Evolutionary conservation across 1,284 basidiomycete genomes (phyloP).

Genomic region (Ceratobasidium sp.): DNA sequence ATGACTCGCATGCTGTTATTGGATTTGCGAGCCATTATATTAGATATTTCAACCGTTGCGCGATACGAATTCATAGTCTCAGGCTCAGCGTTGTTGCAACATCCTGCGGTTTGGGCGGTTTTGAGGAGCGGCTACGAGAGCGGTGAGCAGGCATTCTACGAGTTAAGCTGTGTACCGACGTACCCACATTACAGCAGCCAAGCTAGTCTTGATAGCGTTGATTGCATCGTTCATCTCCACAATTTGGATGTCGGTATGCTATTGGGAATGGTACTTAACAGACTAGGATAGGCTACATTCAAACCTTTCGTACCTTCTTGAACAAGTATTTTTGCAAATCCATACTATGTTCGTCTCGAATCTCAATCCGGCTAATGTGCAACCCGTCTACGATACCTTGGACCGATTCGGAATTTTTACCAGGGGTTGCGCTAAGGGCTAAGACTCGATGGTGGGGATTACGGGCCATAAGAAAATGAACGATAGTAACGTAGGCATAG

Average conservation of each 20-base stretch:
- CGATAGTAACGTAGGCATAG: conserved; percentile 91
- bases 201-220: conserved; percentile 57
- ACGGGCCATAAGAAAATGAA: conserved; percentile 91
- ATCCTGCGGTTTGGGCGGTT: conserved; percentile 51
- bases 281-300: neutral
- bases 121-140: conserved; percentile 52
- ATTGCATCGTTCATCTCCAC: conserved; percentile 44
- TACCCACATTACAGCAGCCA: conserved; percentile 81
- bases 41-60: conserved; percentile 20
- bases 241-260: conserved; percentile 44
- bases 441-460: conserved; percentile 95
- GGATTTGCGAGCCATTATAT: conserved; percentile 44
- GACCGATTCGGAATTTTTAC: conserved; percentile 85
- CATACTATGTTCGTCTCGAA: conserved; percentile 90
- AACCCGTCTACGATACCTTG: conserved; percentile 93
- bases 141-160: conserved; percentile 31
- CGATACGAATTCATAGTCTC: conserved; percentile 43
- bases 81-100: conserved; percentile 41
- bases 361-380: conserved; percentile 97
- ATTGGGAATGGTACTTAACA: neutral
- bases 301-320: conserved; percentile 75
- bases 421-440: conserved; percentile 96
- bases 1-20: conserved; percentile 23
- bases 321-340: conserved; percentile 91
- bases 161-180: conserved; percentile 51